Base-by-base conservation (phyloP, 2,329 filamentous ascomycete species). In the Bipolaris bicolor region DNA sequence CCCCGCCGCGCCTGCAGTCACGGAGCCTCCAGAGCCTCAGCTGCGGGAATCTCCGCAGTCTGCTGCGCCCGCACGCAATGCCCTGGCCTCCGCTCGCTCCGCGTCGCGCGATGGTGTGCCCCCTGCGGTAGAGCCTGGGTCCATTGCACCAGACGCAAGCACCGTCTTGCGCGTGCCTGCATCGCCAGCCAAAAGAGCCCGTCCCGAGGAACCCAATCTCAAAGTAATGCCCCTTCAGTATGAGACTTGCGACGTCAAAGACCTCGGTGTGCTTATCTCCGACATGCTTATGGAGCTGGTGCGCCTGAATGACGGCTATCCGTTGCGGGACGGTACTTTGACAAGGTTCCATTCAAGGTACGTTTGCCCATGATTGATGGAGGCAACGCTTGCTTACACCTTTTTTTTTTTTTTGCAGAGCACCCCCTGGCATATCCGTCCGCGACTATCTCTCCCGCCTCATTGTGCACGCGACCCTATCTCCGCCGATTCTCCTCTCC, bases 241-340 rank as follows among this genome's bases (percentile, higher is more conserved):
- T 76, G 92, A 97, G 76, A 80, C 87, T 10, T 96, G 91, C 74
- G 83, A 89, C 37, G 86, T 91, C 7, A 90, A 92, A 69, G 93
- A 97, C 73, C 86, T 99, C 73, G 95, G 97, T 26, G 83, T 94
- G 40, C 81, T 99, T 59, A 95, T 99, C 65, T 88, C 93, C 44
- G 91, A 96, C 71, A 98, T 99, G 95, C 84, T 99, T 46, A 89
- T 93, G 77, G 95, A 99, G 78, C 82, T 99, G 46, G 96, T 99
- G 65, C 88, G 91, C 60, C 91, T 94, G 62, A 99, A 99, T 70
- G 95, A 99, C 75, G 85, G 85, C 47, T 87, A 95, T 62, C 93
- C 94, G 45, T 85, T 97, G 53, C 88, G 89, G 67, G 91, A 91
- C 64, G 92, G 91, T 33, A 90, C 91, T 33, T 83, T 99, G 54